Conservation (phyloP, 495 filamentous ascomycete species). For the Daldinia vernicosa region DNA sequence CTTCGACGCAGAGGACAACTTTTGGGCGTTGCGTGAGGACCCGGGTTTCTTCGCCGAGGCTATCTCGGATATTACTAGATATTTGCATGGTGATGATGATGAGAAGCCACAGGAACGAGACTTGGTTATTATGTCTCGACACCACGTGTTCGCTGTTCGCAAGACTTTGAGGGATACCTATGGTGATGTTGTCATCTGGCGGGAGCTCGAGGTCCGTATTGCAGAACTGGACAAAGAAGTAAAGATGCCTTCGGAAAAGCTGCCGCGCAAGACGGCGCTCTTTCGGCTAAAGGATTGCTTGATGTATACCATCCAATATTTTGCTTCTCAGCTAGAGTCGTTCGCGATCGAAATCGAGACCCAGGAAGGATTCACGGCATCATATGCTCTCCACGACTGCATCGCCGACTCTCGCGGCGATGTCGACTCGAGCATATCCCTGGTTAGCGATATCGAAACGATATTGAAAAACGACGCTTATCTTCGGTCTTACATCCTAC, state of each 20-base stretch:
- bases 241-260: not conserved
- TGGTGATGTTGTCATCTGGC: not conserved
- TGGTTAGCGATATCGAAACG: not conserved
- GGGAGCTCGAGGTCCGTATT: not conserved
- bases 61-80: not conserved
- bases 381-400: not conserved
- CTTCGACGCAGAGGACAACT: not conserved
- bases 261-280: not conserved
- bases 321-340: not conserved
- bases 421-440: not conserved
- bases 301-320: not conserved
- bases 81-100: not conserved
- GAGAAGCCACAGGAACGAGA: not conserved
- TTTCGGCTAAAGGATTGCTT: not conserved
- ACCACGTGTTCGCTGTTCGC: not conserved
- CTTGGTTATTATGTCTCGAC: not conserved
- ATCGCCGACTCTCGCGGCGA: not conserved
- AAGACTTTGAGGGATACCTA: not conserved
- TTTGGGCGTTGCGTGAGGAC: not conserved
- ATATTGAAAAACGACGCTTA: not conserved
- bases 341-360: not conserved
- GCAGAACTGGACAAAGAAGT: not conserved
- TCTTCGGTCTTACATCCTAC: not conserved
- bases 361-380: not conserved
- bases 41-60: not conserved